These are phyloP conservation scores for Acacia concinna DNA, from an alignment of 331 rosid species.

Conservation along the genomic window DNA sequence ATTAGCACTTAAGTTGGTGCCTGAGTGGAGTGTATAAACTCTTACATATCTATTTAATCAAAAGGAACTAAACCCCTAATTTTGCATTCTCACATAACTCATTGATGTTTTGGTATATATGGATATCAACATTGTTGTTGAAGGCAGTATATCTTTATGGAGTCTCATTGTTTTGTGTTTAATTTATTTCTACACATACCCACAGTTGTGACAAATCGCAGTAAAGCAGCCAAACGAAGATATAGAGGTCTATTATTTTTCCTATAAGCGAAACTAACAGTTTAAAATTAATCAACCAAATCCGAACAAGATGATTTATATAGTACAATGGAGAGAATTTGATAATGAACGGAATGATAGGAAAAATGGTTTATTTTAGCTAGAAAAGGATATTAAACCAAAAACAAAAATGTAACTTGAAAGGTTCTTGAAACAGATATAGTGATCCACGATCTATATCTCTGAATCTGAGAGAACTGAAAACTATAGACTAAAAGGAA, in stretches of 20 bases:
- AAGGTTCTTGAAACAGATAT: too few species aligned
- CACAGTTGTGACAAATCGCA: background rate
- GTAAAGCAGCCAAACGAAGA: background rate
- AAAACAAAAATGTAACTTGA: background rate
- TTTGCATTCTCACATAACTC: background rate
- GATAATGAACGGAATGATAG: background rate
- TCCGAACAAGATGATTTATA: background rate
- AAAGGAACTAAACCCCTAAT: background rate
- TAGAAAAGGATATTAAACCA: background rate
- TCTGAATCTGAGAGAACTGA: too few species aligned
- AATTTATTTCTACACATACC: background rate
- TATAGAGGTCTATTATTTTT: background rate
- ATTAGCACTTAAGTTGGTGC: constrained; percentile 7
- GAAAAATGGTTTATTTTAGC: background rate
- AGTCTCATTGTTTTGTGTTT: background rate
- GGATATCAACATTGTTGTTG: background rate
- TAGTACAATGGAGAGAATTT: background rate
- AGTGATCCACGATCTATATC: too few species aligned
- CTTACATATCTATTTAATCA: constrained; percentile 11
- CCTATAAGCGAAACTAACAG: background rate
- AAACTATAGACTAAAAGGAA: too few species aligned
- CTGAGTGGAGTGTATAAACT: background rate
- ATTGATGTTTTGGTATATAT: background rate
- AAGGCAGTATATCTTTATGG: background rate
- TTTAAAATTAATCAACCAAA: background rate